Percentiles rank a stretch among this genome's conserved stretches.
Conservation (phyloP, 2,329 filamentous ascomycete species). For the Phoma sp. region DNA sequence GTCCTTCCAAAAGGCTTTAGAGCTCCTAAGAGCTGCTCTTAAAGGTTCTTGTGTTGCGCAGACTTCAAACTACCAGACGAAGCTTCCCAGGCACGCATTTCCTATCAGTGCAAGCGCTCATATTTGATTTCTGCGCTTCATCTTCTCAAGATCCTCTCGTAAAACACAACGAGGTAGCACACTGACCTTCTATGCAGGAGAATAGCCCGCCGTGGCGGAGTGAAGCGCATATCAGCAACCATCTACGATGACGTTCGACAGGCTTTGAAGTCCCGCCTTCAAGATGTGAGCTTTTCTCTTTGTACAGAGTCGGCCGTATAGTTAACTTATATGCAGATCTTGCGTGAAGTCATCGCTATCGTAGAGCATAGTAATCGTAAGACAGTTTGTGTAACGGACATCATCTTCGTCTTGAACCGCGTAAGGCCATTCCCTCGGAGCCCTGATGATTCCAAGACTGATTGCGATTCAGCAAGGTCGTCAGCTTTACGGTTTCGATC, state of each 20-base stretch:
- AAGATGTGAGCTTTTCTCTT: constrained; percentile 21
- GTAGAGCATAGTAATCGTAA: constrained; percentile 37
- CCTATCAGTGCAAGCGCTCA: not conserved
- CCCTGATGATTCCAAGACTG: not conserved
- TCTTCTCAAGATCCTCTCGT: not conserved
- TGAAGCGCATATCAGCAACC: constrained; percentile 70
- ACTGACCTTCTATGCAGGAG: constrained; percentile 54
- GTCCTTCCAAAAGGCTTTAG: not conserved
- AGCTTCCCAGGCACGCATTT: not conserved
- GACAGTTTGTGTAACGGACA: constrained; percentile 39
- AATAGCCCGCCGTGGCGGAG: constrained; percentile 75
- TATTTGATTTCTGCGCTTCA: not conserved
- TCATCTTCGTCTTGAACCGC: constrained; percentile 41
- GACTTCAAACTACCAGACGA: not conserved
- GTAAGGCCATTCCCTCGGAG: constrained; percentile 25
- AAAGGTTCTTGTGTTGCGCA: too few relatives aligned
- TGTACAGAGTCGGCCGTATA: not conserved
- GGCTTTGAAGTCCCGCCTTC: constrained; percentile 60
- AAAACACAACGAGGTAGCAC: not conserved
- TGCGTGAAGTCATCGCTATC: constrained; percentile 31
- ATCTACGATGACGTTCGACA: constrained; percentile 70
- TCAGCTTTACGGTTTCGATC: constrained; percentile 15
- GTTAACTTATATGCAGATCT: constrained; percentile 23
- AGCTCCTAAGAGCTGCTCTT: too few relatives aligned
- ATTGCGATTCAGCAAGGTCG: constrained; percentile 6